Base-by-base conservation (phyloP, 2,329 filamentous ascomycete species). In the Neurospora crassa region DNA sequence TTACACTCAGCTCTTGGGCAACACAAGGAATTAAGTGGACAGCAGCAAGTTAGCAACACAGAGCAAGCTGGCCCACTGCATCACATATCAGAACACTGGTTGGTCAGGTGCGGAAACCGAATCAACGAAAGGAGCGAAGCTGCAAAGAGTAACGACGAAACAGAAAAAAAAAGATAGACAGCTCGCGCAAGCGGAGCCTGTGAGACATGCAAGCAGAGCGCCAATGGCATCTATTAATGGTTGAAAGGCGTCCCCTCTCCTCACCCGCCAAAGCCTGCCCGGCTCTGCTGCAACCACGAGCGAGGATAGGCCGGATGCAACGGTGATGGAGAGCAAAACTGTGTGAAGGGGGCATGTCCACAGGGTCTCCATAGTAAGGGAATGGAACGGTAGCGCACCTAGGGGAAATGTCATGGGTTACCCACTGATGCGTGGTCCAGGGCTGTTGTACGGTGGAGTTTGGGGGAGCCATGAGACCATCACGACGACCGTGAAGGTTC, bases 11-110 rank as follows among this genome's bases (percentile, higher is more conserved):
- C 53, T 77, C 76, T 78, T 78, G 75, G 75, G 73, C 72, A 75
- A 71, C 68, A 63, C 53, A 63, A 63, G 29, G 24, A 63, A 37
- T 63, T 63, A 34, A 72, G 70, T 70, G 72, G 73, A 73, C 34
- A 42, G 53, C 70, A 63, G 70, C 45, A 68, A 43, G n/a, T 59
- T 69, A 73, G 72, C 72, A 74, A 72, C 75, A 74, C 74, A 73
- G 73, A 74, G 74, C 72, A 76, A 73, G 76, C 74, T 75, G 75
- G 76, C 75, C 69, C 75, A 78, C 72, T 77, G 76, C 76, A 79
- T 78, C 74, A 75, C 75, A 75, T 77, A 76, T 79, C 79, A 75
- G 75, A 74, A 77, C 76, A 79, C 75, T 71, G 70, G 74, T 73
- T 73, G 74, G 75, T 75, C 74, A 63, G 75, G 76, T 75, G 72